These are phyloP conservation scores for Colletotrichum abscissum DNA, from an alignment of 2,329 filamentous ascomycete species.

Conservation along the genomic window DNA sequence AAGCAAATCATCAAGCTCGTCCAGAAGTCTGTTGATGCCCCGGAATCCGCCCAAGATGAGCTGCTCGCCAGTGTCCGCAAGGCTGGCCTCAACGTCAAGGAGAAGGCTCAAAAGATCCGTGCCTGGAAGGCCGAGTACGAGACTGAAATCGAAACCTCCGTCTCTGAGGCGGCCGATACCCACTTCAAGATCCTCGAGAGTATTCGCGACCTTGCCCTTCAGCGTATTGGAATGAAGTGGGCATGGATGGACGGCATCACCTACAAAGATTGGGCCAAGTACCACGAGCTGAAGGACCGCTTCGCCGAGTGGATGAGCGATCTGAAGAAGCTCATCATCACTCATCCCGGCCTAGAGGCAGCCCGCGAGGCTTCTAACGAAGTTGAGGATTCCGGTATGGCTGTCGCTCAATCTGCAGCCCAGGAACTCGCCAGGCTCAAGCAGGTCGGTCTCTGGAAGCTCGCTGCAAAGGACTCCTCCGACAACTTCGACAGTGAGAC, in stretches of 20 bases:
- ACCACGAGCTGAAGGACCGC: conserved; percentile 85
- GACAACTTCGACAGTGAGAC: conserved; percentile 82
- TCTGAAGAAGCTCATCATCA: conserved; percentile 79
- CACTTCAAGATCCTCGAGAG: conserved; percentile 86
- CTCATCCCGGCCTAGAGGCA: conserved; percentile 76
- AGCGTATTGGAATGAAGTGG: conserved; percentile 95
- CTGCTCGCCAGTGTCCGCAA: conserved; percentile 66
- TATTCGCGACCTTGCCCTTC: conserved; percentile 85
- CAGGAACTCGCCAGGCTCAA: conserved; percentile 84
- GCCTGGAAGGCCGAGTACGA: conserved; percentile 82
- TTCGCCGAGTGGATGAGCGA: conserved; percentile 88
- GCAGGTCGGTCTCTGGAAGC: conserved; percentile 87
- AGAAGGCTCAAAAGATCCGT: conserved; percentile 80
- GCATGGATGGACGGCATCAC: conserved; percentile 95
- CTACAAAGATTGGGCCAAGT: conserved; percentile 97
- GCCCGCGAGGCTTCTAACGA: conserved; percentile 76
- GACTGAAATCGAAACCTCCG: conserved; percentile 73
- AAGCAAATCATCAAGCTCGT: conserved; percentile 73
- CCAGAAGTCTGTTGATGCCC: conserved; percentile 60
- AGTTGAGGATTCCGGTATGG: conserved; percentile 84
- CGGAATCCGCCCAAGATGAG: conserved; percentile 54
- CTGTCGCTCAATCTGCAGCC: conserved; percentile 80
- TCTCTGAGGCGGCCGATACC: conserved; percentile 79
- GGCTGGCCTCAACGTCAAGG: conserved; percentile 79
- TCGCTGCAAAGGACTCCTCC: conserved; percentile 76